Evolutionary conservation across 176 grass and related monocot species (phyloP).

Genomic region (Elaeis guineensis): DNA sequence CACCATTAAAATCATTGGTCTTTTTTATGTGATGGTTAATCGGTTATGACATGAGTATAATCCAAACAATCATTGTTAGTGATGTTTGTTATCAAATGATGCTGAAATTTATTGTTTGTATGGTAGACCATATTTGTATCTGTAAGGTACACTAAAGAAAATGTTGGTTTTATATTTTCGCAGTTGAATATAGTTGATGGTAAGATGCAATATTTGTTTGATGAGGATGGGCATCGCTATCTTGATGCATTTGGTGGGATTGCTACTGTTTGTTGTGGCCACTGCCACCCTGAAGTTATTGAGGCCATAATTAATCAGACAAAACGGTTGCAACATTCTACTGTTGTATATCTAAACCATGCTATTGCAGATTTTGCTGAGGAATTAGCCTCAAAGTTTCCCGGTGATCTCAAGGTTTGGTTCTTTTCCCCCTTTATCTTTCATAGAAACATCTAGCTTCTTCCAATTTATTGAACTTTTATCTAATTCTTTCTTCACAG

Average conservation of each 20-base stretch:
- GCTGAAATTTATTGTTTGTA: too few relatives aligned
- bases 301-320: slow-evolving; percentile 73
- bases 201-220: slow-evolving; percentile 85
- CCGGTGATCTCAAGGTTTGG: slow-evolving; percentile 68
- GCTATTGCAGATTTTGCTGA: slow-evolving; percentile 90
- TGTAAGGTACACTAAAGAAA: not conserved
- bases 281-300: slow-evolving; percentile 85
- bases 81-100: too few relatives aligned
- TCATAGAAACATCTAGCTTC: not conserved
- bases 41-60: too few relatives aligned
- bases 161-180: not conserved
- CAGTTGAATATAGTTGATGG: slow-evolving; percentile 96
- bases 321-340: slow-evolving; percentile 81
- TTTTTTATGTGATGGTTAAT: too few relatives aligned
- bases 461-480: not conserved
- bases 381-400: slow-evolving; percentile 77
- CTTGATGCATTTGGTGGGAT: slow-evolving; percentile 89
- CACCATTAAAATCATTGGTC: too few relatives aligned
- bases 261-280: slow-evolving; percentile 80
- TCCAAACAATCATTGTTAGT: too few relatives aligned
- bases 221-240: slow-evolving; percentile 79
- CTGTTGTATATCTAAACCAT: slow-evolving; percentile 79
- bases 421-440: too few relatives aligned
- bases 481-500: slow-evolving; percentile 24
- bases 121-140: too few relatives aligned